phyloP scores from a whole-genome alignment of 2,329 filamentous ascomycete species.

The Amesomyces nigricolor region DNA sequence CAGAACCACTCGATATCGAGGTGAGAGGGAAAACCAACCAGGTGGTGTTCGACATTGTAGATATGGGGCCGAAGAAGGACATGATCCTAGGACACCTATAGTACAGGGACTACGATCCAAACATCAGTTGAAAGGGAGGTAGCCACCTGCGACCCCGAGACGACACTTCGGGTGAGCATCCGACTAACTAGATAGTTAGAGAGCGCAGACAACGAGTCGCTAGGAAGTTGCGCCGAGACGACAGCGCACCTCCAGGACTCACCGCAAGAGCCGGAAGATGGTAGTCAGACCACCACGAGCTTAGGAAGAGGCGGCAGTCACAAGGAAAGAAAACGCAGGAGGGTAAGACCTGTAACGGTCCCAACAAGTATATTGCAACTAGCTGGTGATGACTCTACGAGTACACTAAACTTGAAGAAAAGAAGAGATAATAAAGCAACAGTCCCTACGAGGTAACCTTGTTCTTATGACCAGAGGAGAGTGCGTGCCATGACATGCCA shows the following conservation, averaged over 20 bases:
- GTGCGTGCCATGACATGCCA: no score
- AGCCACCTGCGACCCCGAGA: neutral
- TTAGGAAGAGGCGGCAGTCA: constrained; percentile 3
- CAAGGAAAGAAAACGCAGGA: neutral
- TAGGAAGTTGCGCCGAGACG: neutral
- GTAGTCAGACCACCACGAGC: neutral
- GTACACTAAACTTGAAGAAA: no score
- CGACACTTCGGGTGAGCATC: neutral
- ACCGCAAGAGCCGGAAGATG: neutral
- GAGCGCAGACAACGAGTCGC: neutral
- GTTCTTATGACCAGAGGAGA: no score
- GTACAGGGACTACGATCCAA: constrained; percentile 2
- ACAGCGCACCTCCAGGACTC: neutral
- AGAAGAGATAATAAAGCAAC: no score
- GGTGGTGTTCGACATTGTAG: constrained; percentile 1
- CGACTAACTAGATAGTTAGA: neutral
- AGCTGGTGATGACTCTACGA: no score
- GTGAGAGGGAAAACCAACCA: neutral
- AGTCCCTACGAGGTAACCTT: no score
- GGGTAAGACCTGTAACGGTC: no score
- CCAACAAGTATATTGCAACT: no score
- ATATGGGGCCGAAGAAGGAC: constrained; percentile 1
- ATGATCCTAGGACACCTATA: constrained; percentile 5
- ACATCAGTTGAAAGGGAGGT: constrained; percentile 13
- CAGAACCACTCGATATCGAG: neutral